Evolutionary conservation across 2,329 filamentous ascomycete genomes (phyloP).

Genomic region (Talaromyces sp.): DNA sequence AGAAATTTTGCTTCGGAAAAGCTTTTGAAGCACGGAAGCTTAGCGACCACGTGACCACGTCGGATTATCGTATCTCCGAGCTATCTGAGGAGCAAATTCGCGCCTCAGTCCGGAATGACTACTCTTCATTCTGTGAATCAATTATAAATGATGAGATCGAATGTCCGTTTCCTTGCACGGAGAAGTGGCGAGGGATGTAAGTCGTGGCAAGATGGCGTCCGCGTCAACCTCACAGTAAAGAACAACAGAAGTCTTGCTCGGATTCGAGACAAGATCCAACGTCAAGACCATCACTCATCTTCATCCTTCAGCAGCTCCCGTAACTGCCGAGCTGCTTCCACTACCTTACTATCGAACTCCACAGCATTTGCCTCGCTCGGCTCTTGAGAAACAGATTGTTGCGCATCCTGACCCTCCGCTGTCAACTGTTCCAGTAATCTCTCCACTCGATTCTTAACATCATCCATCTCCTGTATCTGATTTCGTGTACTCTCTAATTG

Average conservation of each 20-base stretch:
- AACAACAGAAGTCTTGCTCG: background rate
- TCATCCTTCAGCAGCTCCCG: conserved; percentile 39
- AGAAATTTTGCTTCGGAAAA: conserved; percentile 6
- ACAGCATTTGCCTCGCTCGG: conserved; percentile 8
- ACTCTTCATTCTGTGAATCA: too few species aligned
- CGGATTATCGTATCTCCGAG: conserved; percentile 12
- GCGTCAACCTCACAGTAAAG: too few species aligned
- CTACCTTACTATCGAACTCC: conserved; percentile 17
- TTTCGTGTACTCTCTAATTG: conserved; percentile 66
- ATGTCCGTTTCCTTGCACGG: background rate
- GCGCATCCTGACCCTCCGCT: conserved; percentile 25
- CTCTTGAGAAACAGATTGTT: conserved; percentile 11
- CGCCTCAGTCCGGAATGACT: too few species aligned
- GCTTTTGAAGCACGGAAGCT: conserved; percentile 18
- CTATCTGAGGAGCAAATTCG: too few species aligned
- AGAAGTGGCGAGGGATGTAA: background rate
- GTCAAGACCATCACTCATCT: conserved; percentile 12
- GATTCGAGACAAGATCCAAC: background rate
- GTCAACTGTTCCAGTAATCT: conserved; percentile 32
- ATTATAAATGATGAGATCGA: too few species aligned
- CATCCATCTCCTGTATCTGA: conserved; percentile 73
- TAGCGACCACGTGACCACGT: conserved; percentile 22
- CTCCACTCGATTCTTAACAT: conserved; percentile 64
- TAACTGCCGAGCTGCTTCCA: conserved; percentile 29
- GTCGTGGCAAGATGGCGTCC: too few species aligned